Base-by-base conservation (phyloP, 495 filamentous ascomycete species). In the Penicillium bialowiezense region DNA sequence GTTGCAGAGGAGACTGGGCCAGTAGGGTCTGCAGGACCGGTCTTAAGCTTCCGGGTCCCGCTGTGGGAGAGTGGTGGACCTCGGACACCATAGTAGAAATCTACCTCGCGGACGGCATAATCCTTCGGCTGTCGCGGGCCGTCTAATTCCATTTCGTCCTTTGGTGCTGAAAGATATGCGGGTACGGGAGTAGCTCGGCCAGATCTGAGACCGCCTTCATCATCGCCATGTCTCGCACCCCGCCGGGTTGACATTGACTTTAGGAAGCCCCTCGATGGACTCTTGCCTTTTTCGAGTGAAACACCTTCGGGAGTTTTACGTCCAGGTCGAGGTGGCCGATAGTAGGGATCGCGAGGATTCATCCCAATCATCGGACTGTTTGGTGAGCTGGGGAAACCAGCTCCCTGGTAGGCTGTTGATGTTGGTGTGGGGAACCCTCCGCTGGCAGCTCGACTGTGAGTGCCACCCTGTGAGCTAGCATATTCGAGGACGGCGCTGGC, bases 11-110 rank as follows among this genome's bases (percentile, higher is more conserved):
- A 85, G 10, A 93, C 87, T 2, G 92, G 91, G 0, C 90, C 86
- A 28, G 91, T 95, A 5, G 93, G 93, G 69, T 98, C 95, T 14
- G 92, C 91, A 2, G 93, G 93, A 0, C 93, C 95, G 3, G 93
- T 98, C 57, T 91, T 89, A 42, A 96, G 72, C 60, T 88, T 90
- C 29, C 93, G 78, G 24, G 87, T 88, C 3, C 87, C 89, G 12
- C 77, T 82, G 41, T 87, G 85, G 0, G 89, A 91, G 5, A 97
- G 75, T 8, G 92, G 90, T n/a, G 89, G 88, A 0, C 93, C 93
- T 13, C 89, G 83, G 19, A 95, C 85, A 12, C 91, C 87, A 64
- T 97, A 97, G 61, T 96, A 96, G 59, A 92, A 96, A 62, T 98
- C 93, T 4, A 89, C 86, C 68, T 98, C 93, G 29, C 93, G 84